A percentile compares a stretch with the other conserved stretches of the same genome.
Evolutionary conservation across 371 early-diverging fungal species (phyloP).

Genomic region (Catenaria anguillulae): DNA sequence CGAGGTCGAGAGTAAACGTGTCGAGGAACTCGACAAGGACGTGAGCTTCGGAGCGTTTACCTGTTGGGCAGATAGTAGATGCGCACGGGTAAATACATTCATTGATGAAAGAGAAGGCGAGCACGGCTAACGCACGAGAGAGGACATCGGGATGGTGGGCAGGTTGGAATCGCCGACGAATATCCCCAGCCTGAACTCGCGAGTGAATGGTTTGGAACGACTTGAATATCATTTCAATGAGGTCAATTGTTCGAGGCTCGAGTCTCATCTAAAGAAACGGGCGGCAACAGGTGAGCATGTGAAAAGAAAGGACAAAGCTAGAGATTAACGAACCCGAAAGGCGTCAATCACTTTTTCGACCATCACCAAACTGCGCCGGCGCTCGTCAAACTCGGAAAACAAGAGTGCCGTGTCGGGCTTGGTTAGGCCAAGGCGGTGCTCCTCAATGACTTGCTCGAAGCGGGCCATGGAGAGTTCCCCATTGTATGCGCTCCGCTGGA

Average conservation of each 20-base stretch:
- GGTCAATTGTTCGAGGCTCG: background rate
- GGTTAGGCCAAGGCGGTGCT: background rate
- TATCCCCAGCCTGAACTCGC: background rate
- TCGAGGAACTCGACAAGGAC: background rate
- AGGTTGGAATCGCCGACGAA: background rate
- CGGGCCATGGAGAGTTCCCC: background rate
- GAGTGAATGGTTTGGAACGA: background rate
- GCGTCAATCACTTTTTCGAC: background rate
- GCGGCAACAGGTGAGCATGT: too few relatives aligned
- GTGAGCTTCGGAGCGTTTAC: background rate
- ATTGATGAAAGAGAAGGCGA: too few relatives aligned
- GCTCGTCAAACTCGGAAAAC: slow-evolving; percentile 1
- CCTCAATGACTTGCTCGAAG: background rate
- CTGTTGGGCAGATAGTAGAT: too few relatives aligned
- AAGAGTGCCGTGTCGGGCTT: background rate
- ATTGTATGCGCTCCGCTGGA: background rate
- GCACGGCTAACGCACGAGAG: too few relatives aligned
- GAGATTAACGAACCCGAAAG: background rate
- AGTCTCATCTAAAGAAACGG: background rate
- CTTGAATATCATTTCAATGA: background rate
- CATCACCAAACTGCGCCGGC: background rate
- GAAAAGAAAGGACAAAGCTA: too few relatives aligned
- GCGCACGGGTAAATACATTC: too few relatives aligned
- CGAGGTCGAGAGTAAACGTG: background rate
- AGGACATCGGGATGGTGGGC: too few relatives aligned